Base-by-base conservation (phyloP, 768 basidiomycete genomes). In the Leccinum uliginosum region DNA sequence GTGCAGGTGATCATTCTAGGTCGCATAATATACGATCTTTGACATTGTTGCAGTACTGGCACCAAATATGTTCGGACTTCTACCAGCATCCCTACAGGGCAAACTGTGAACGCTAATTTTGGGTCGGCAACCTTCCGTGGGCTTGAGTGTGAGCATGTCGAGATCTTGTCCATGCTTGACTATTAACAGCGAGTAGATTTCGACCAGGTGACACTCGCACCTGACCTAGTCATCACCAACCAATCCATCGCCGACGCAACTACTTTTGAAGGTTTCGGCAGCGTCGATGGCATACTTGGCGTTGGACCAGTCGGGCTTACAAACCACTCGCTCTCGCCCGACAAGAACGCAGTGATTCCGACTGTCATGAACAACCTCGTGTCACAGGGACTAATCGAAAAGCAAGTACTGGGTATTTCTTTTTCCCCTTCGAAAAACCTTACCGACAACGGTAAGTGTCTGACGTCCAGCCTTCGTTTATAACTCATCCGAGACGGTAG, bases 231-330 rank as follows among this genome's bases (percentile, higher is more conserved):
- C 50, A 62, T 73, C 54, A 26, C 34, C 9, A 63, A 62, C 21
- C 72, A 73, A 47, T 65, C 67, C 5, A 73, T 73, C n/a, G 67
- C 66, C 59, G 59, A 56, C 21, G 67, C 65, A 38, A 35, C 44
- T 7, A 65, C 17, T 11, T 51, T 43, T 6, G 40, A 43, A 43
- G 43, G 23, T 15, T 67, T 67, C 27, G 51, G 51, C 23, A 65
- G 58, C 26, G 47, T 67, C n/a, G 62, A 68, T n/a, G 67, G 67
- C 7, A 64, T 68, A 21, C 29, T 68, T n/a, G 67, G 64, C 15
- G 11, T 66, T 14, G 66, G 67, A 26, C 66, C 66, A 45, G 35
- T 49, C n/a, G 50, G 56, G 29, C 61, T 51, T 30, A 30, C 49
- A 29, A 26, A 19, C 11, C n/a, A 8, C 6, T 23, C 48, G 40